Evolutionary conservation across 1,284 basidiomycete genomes (phyloP).

Genomic region (Caloboletus inedulis): DNA sequence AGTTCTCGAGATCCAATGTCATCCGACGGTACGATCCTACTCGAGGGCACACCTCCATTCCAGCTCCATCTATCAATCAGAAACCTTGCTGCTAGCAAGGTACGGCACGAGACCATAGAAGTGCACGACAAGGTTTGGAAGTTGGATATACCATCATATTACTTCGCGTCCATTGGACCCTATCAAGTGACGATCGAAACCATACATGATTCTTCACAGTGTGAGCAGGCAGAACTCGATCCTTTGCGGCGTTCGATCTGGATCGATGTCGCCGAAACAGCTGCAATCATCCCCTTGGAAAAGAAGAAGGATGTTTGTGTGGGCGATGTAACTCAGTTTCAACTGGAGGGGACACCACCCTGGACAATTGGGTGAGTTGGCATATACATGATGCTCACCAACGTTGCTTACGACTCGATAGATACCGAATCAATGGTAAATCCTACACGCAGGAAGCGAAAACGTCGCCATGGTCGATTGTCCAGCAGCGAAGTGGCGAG

Average conservation of each 20-base stretch:
- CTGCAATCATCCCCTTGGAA: slow-evolving; percentile 84
- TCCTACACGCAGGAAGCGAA: slow-evolving; percentile 72
- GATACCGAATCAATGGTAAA: slow-evolving; percentile 82
- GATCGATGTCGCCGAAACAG: slow-evolving; percentile 92
- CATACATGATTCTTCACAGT: slow-evolving; percentile 75
- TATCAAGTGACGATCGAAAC: slow-evolving; percentile 78
- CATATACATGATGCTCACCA: neutral
- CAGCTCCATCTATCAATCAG: slow-evolving; percentile 71
- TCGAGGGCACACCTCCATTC: slow-evolving; percentile 88
- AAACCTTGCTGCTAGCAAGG: slow-evolving; percentile 66
- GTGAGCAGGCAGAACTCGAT: slow-evolving; percentile 69
- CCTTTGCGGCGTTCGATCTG: slow-evolving; percentile 63
- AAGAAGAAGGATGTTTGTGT: slow-evolving; percentile 83
- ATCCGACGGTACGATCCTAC: slow-evolving; percentile 55
- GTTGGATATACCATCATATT: slow-evolving; percentile 69
- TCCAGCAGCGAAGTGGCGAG: slow-evolving; percentile 78
- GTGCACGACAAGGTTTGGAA: slow-evolving; percentile 69
- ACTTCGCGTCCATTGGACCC: slow-evolving; percentile 74
- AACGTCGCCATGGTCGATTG: slow-evolving; percentile 77
- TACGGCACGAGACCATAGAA: slow-evolving; percentile 57
- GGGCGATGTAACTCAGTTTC: slow-evolving; percentile 88
- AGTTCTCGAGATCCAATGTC: slow-evolving; percentile 48
- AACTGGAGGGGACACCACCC: slow-evolving; percentile 92
- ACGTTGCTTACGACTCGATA: slow-evolving; percentile 30
- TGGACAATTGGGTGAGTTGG: slow-evolving; percentile 82